These are phyloP conservation scores for Ilex aquifolium DNA, from an alignment of 257 asterid genomes.

Conservation along the genomic window DNA sequence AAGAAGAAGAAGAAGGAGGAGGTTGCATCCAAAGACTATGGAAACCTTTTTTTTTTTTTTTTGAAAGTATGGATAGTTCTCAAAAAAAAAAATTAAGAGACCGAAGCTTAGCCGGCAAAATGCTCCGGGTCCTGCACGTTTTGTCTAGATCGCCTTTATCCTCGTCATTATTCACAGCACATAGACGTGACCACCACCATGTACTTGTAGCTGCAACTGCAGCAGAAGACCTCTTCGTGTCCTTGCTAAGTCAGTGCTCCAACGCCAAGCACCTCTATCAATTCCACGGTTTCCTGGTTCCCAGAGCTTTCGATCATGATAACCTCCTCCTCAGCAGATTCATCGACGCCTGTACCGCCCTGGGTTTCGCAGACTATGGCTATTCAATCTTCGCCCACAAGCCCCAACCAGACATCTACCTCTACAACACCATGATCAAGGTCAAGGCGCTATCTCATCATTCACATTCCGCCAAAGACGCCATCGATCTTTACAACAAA, in stretches of 20 bases:
- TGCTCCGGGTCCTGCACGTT: too few species aligned
- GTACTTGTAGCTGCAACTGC: background rate
- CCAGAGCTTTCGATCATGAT: slow-evolving; percentile 10
- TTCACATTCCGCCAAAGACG: slow-evolving; percentile 1
- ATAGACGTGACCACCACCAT: too few species aligned
- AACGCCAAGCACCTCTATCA: slow-evolving; percentile 9
- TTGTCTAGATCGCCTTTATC: too few species aligned
- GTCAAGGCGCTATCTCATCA: background rate
- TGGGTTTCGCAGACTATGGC: slow-evolving; percentile 9
- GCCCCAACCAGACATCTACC: slow-evolving; percentile 8
- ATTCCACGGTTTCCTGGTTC: slow-evolving; percentile 11
- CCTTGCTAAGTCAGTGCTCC: background rate
- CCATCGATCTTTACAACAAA: slow-evolving; percentile 5
- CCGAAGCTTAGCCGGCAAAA: too few species aligned
- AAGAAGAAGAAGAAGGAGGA: too few species aligned
- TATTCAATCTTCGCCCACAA: slow-evolving; percentile 2
- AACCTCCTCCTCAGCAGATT: slow-evolving; percentile 8
- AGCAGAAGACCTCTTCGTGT: background rate
- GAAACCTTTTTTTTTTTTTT: too few species aligned
- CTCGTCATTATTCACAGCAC: too few species aligned
- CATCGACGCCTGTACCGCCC: background rate
- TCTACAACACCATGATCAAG: slow-evolving; percentile 10
- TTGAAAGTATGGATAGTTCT: too few species aligned
- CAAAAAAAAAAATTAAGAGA: too few species aligned
- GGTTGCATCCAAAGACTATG: too few species aligned